Evolutionary conservation across 192 early-diverging fungal genomes (phyloP), one percentile per base, ranked within the genome.

Genomic region (Gigaspora rosea): DNA sequence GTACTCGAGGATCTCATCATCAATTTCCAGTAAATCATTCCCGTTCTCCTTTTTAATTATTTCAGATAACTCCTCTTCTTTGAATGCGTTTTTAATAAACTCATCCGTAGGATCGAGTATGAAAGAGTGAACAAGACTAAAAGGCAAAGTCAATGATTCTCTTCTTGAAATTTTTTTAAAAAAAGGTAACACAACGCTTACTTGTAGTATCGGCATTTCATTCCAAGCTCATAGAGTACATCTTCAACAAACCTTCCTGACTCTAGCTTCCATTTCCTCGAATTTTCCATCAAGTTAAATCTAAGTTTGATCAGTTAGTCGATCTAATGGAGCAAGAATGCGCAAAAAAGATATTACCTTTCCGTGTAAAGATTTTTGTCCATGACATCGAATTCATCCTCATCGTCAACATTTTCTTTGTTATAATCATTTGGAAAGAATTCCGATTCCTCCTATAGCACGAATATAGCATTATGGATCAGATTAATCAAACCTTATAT

Each of bases 111-210:
- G 54, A 61, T 78, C 77, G 33, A 78, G 56, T 20, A 78, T 71
- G 48, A 78, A 71, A 11, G 77, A 78, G 67, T 78, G 77, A 47
- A 78, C 68, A n/a, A 70, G 77, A 63, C 77, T 78, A 78, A 71
- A 78, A 78, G 36, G 33, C 46, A 35, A 77, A 69, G 27, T 71
- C 51, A 70, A 33, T 49, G 27, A 48, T 41, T 13, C 62, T 68
- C 66, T 41, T 68, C 36, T 41, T 41, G 36, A 13, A 41, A 52
- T 52, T 41, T 18, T 36, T n/a, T 36, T 32, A 32, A 61, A 48
- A 61, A 61, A 62, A 62, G 22, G 59, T 64, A 61, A 22, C 73
- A 75, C 48, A 62, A 56, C 59, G 11, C 77, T 78, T 71, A 78
- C 77, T 78, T 69, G 41, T 78, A 68, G 56, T 50, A 71, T 59